Evolutionary conservation across 1,139 yeast genomes (phyloP).

Genomic region (Sugiyamaella xylanicola): DNA sequence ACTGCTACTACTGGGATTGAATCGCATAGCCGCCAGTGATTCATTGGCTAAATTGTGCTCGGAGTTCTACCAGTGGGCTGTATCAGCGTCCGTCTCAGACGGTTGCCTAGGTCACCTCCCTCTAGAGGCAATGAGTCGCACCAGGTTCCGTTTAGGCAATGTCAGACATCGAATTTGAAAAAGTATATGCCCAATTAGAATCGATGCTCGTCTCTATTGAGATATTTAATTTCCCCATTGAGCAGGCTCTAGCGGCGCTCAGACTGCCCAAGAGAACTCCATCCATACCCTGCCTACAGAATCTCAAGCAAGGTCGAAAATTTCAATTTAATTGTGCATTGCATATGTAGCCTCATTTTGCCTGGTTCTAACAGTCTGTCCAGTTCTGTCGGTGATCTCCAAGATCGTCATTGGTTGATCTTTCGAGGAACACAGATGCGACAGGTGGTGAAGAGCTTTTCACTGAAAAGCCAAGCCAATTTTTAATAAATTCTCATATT

Average conservation of each 20-base stretch:
- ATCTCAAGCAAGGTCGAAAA: not conserved
- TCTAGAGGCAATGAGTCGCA: not conserved
- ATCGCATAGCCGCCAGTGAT: not conserved
- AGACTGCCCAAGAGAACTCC: not conserved
- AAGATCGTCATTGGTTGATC: not conserved
- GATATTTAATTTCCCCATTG: not conserved
- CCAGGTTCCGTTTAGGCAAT: not conserved
- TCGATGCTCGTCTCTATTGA: not conserved
- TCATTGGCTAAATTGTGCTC: not conserved
- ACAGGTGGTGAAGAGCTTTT: not conserved
- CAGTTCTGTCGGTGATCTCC: not conserved
- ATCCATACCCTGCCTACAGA: not conserved
- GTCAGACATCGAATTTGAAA: not conserved
- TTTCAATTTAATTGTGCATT: conserved; percentile 13
- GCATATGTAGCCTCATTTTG: conserved; percentile 1
- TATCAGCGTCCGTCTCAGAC: not conserved
- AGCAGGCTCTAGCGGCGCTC: not conserved
- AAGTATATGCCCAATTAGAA: not conserved
- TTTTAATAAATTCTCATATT: not conserved
- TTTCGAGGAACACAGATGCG: not conserved
- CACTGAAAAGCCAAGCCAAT: not conserved
- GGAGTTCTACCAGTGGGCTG: not conserved
- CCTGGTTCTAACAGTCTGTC: not conserved
- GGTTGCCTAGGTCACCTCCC: not conserved
- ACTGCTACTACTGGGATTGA: no score